Evolutionary conservation across 306 rosid genomes (phyloP), one percentile per base, ranked within the genome.

Genomic region (Casuarina equisetifolia): DNA sequence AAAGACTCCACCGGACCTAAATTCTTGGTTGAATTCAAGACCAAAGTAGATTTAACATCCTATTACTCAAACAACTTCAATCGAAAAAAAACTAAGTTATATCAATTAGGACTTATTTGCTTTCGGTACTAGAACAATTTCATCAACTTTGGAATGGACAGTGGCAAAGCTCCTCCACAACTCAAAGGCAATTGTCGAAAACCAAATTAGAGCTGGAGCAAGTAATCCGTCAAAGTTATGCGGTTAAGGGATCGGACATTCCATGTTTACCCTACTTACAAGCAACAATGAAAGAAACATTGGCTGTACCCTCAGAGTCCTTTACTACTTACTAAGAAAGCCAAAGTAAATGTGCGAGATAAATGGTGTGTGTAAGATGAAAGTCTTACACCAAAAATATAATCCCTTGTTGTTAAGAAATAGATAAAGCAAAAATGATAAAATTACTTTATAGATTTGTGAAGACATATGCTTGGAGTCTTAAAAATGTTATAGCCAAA

Each of bases 281-380:
- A 78, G 80, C 82, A 32, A 44, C 78, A 10, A 44, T 78, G 45
- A 82, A 78, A 20, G 85, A 82, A 61, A 82, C 79, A 38, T 78
- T 82, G 79, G 17, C 9, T 82, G 11, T 79, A 74, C 74, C 79
- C 85, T 2, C 13, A 42, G 1, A 70, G 1, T 45, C 76, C 82
- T 4, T 36, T 82, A 0, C 12, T 78, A 25, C 16, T 78, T 0
- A 82, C 86, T 2, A 66, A 78, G 0, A 74, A 70, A 75, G 83
- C 86, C 0, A 67, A 39, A 40, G 32, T 9, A 2, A 80, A 83
- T 3, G 59, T 74, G 4, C 64, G 74, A 36, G 40, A 25, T 25
- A 25, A 25, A 25, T 25, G 32, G 32, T 25, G 32, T 25, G 32
- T 25, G 32, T 25, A 25, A 25, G 32, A 25, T 25, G 32, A 25